Evolutionary conservation across 768 basidiomycete genomes (phyloP).

Genomic region (Asterophora lycoperdoides): DNA sequence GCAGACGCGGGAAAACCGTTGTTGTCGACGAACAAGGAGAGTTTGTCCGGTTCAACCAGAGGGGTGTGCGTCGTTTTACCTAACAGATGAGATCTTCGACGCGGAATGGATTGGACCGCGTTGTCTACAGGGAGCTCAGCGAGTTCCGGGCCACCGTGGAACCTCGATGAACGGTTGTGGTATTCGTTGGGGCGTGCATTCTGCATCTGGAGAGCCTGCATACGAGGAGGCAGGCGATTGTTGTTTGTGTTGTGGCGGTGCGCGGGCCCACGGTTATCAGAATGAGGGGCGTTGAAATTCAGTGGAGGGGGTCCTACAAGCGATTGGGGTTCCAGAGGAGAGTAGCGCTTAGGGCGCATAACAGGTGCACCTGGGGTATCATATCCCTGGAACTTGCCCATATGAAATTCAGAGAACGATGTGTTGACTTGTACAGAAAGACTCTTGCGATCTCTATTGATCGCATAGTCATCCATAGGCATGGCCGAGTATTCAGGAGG

Average conservation of each 20-base stretch:
- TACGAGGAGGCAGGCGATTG: conserved; percentile 17
- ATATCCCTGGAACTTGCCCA: neutral
- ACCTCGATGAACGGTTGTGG: conserved; percentile 11
- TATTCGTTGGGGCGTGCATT: conserved; percentile 12
- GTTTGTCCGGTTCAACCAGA: conserved; percentile 8
- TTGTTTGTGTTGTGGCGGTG: conserved; percentile 11
- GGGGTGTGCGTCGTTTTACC: neutral
- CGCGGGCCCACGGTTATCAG: conserved; percentile 7
- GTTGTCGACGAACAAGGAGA: conserved; percentile 10
- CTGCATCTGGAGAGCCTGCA: conserved; percentile 20
- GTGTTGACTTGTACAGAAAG: neutral
- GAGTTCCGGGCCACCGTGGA: conserved; percentile 1
- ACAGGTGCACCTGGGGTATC: neutral
- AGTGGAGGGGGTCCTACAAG: neutral
- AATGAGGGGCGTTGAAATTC: conserved; percentile 2
- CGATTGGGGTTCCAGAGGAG: neutral
- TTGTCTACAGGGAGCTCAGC: neutral
- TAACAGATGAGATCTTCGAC: neutral
- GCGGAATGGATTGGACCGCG: conserved; percentile 2
- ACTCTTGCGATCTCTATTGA: neutral
- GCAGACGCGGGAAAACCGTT: conserved; percentile 9
- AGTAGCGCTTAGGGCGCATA: neutral
- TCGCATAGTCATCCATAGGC: neutral
- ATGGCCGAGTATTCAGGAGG: conserved; percentile 12
- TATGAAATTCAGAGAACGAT: neutral